Base-by-base conservation (phyloP, 192 early-diverging fungal species). In the Linnemannia zychae region DNA sequence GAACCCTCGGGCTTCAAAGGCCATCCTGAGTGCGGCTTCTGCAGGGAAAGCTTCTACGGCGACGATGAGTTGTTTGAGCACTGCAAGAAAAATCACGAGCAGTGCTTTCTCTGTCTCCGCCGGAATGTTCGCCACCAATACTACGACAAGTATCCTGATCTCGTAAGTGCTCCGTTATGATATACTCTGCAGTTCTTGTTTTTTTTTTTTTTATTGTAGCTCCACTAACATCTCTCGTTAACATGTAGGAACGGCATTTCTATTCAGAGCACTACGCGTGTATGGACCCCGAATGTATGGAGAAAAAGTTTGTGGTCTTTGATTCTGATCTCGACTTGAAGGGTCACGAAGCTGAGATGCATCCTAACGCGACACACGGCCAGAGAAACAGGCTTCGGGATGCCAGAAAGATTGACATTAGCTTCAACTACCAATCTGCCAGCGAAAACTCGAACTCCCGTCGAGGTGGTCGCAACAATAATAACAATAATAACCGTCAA, bases 281-380 rank as follows among this genome's bases (percentile, higher is more conserved):
- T 87, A 84, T 87, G 72, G 89, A 98, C 34, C 90, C 91, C 13
- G 91, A 94, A 46, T 99, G 98, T 82, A 77, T 97, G 50, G 97
- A 97, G 53, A 93, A 94, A 80, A 99, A 98, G 90, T 99, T 99
- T 92, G 93, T 98, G 48, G 98, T 99, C 2, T 99, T 99, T 90
- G 93, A 91, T 40, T 92, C 94, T 17, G 95, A 98, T 20, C 92
- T 99, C 73, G 98, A 99, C 82, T 83, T 99, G 44, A 95, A 95
- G 75, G 95, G 92, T 9, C 98, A 99, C 81, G 94, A 97, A 73
- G 95, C 97, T 60, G 83, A 85, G 38, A 53, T 75, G 69, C 83
- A 85, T 38, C 83, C 83, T 18, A 68, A 85, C 36, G 50, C 76
- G 18, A 36, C 67, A 11, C 74, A 76, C 67, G 77, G 80, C 79